Evolutionary conservation across 352 stramenopile genomes (phyloP).

Genomic region (Elongisporangium undulatum): DNA sequence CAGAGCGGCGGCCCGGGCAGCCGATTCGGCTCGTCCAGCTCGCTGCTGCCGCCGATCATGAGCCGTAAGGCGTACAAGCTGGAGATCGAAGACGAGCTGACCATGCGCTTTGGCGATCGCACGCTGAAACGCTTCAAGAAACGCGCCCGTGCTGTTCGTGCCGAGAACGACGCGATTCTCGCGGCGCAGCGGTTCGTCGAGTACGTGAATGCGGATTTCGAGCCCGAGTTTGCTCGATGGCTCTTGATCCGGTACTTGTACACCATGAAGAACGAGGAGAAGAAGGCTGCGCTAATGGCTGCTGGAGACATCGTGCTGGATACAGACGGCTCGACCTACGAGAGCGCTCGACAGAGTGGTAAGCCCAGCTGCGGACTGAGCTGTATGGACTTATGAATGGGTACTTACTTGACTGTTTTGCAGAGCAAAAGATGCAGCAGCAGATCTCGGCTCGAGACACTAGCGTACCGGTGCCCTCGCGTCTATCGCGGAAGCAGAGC

Average conservation of each 20-base stretch:
- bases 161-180: slow-evolving; percentile 58
- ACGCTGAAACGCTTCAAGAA: slow-evolving; percentile 74
- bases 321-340: slow-evolving; percentile 1
- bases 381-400: not conserved
- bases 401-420: not conserved
- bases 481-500: slow-evolving; percentile 48
- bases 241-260: slow-evolving; percentile 44
- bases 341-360: not conserved
- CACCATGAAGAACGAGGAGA: slow-evolving; percentile 55
- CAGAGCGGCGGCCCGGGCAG: not conserved
- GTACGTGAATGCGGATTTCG: slow-evolving; percentile 49
- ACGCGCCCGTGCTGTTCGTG: slow-evolving; percentile 50
- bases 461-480: slow-evolving; percentile 16
- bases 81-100: slow-evolving; percentile 66
- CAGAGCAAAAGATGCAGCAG: slow-evolving; percentile 33
- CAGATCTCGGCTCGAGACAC: slow-evolving; percentile 8
- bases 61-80: slow-evolving; percentile 43
- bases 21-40: not conserved
- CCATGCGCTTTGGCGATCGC: slow-evolving; percentile 36
- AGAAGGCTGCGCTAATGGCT: slow-evolving; percentile 33
- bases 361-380: not conserved
- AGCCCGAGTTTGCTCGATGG: slow-evolving; percentile 50
- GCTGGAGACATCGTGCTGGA: slow-evolving; percentile 16
- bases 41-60: slow-evolving; percentile 9
- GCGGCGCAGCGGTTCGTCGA: slow-evolving; percentile 43